Conservation (phyloP, 495 filamentous ascomycete species). For the Hypoxylon rickii region DNA sequence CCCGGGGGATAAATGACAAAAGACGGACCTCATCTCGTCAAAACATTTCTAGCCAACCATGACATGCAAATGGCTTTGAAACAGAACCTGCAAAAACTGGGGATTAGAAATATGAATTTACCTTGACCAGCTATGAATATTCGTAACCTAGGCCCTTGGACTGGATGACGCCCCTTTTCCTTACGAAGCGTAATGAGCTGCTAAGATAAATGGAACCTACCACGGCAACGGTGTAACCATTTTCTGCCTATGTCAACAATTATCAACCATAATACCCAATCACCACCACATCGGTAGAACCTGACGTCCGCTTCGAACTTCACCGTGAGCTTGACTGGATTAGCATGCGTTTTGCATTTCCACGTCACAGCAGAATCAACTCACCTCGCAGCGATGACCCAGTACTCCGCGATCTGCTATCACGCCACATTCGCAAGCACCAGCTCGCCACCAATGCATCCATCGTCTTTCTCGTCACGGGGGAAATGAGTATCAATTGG, state of each 20-base stretch:
- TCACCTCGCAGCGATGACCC: constrained; percentile 3
- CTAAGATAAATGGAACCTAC: no score
- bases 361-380: neutral
- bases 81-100: neutral
- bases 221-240: no score
- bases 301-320: constrained; percentile 19
- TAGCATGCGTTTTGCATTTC: neutral
- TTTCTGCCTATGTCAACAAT: no score
- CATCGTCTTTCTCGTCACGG: constrained; percentile 31
- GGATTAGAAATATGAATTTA: neutral
- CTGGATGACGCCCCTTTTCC: no score
- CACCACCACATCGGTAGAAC: constrained; percentile 28
- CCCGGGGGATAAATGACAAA: neutral
- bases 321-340: constrained; percentile 8
- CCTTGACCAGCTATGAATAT: no score
- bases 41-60: neutral
- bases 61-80: neutral
- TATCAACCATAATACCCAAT: neutral
- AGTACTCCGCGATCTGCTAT: constrained; percentile 7
- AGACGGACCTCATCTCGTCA: neutral
- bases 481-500: constrained; percentile 32
- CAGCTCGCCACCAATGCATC: constrained; percentile 42
- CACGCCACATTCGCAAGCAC: constrained; percentile 43
- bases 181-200: no score
- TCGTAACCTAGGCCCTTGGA: no score